phyloP scores from a whole-genome alignment of 179 eudicot genomes.

The Silene coronaria region DNA sequence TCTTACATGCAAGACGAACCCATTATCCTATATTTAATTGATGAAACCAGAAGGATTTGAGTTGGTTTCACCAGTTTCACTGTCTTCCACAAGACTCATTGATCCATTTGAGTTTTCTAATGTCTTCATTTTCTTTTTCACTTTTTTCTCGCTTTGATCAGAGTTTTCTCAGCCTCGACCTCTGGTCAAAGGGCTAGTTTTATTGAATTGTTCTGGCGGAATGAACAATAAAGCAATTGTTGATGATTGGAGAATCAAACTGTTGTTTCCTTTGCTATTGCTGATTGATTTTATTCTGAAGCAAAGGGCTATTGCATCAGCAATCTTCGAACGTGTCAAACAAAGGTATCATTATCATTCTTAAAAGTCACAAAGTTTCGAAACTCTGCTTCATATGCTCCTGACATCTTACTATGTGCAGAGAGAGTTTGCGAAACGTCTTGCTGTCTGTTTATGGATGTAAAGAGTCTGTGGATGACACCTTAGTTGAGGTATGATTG shows the following conservation, averaged over 20 bases:
- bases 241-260: slow-evolving; percentile 92
- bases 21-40: background rate
- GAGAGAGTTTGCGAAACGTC: slow-evolving; percentile 59
- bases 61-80: background rate
- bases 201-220: slow-evolving; percentile 91
- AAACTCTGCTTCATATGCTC: background rate
- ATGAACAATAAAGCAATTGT: slow-evolving; percentile 98
- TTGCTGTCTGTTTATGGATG: slow-evolving; percentile 70
- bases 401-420: slow-evolving; percentile 25
- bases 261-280: slow-evolving; percentile 73
- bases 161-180: slow-evolving; percentile 40
- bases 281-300: slow-evolving; percentile 65
- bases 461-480: slow-evolving; percentile 83
- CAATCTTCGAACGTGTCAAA: slow-evolving; percentile 62
- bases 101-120: background rate
- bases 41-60: background rate
- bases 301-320: slow-evolving; percentile 75
- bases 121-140: slow-evolving; percentile 1
- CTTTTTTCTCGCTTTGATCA: slow-evolving; percentile 21
- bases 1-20: background rate
- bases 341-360: slow-evolving; percentile 45
- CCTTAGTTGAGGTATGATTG: slow-evolving; percentile 62
- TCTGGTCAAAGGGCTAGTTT: slow-evolving; percentile 63
- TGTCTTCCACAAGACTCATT: background rate
- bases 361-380: background rate